Evolutionary conservation across 371 early-diverging fungal species (phyloP).

Genomic region (Actinomortierella ambigua): DNA sequence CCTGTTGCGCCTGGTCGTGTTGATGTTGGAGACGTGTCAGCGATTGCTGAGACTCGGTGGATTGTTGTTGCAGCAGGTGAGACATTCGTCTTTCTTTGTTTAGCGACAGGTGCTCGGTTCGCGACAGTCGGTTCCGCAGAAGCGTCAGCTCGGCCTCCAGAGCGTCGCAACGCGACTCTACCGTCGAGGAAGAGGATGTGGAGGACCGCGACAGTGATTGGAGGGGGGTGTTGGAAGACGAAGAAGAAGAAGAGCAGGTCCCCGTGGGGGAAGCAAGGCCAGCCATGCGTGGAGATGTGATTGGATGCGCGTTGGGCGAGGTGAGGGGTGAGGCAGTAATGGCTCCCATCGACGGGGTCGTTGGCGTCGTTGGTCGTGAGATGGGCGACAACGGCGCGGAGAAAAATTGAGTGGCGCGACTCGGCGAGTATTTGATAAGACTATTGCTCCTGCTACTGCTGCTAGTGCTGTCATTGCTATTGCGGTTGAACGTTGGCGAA

Average conservation of each 20-base stretch:
- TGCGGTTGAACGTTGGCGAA: background rate
- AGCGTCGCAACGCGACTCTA: constrained; percentile 26
- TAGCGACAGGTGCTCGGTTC: constrained; percentile 14
- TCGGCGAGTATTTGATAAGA: background rate
- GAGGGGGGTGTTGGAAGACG: constrained; percentile 16
- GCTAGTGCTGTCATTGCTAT: background rate
- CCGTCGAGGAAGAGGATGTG: no score
- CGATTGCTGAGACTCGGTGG: constrained; percentile 18
- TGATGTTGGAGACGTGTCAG: constrained; percentile 23
- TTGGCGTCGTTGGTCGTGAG: constrained; percentile 3
- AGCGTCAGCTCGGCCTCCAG: constrained; percentile 23
- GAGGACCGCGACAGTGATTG: no score
- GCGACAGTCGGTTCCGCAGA: constrained; percentile 15
- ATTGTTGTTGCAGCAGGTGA: constrained; percentile 14
- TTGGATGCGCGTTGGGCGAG: constrained; percentile 28
- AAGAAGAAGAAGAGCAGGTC: constrained; percentile 14
- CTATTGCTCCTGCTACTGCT: background rate
- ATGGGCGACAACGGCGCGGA: constrained; percentile 5
- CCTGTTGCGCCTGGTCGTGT: constrained; percentile 17
- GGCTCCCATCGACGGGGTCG: background rate
- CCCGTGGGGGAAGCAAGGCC: background rate
- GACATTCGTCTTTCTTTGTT: constrained; percentile 26
- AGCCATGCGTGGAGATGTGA: constrained; percentile 9
- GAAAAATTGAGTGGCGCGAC: constrained; percentile 1
- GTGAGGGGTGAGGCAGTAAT: constrained; percentile 23